Evolutionary conservation across 1,284 basidiomycete species (phyloP).

Genomic region (Heterobasidion parviporum): DNA sequence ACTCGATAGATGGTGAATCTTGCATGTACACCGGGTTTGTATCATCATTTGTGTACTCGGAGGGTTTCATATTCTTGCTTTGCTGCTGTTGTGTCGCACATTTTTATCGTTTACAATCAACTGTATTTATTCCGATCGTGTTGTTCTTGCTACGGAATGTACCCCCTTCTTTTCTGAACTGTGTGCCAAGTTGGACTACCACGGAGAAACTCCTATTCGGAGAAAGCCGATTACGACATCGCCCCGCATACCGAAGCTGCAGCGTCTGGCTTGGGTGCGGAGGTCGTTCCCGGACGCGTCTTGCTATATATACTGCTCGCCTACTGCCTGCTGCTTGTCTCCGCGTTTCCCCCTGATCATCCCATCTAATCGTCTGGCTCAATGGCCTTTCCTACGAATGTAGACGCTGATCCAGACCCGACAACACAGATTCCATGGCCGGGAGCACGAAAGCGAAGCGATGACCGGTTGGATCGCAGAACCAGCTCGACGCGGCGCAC

Average conservation of each 20-base stretch:
- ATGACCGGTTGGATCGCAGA: neutral
- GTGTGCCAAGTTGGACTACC: neutral
- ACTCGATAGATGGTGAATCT: neutral
- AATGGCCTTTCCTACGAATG: conserved; percentile 47
- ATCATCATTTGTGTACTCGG: conserved; percentile 2
- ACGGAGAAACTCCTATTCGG: neutral
- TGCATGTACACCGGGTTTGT: conserved; percentile 5
- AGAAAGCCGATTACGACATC: conserved; percentile 1
- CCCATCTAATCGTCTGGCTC: neutral
- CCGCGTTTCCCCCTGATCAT: conserved; percentile 1
- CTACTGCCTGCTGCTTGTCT: conserved; percentile 1
- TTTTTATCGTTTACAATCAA: neutral
- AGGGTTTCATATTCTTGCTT: neutral
- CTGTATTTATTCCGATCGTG: neutral
- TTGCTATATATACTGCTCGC: neutral
- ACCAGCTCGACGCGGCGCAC: neutral
- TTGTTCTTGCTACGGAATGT: no score
- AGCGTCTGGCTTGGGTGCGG: neutral
- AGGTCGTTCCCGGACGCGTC: neutral
- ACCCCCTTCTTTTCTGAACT: neutral
- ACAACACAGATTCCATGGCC: conserved; percentile 75
- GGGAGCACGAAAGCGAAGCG: conserved; percentile 20
- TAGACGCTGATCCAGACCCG: conserved; percentile 58
- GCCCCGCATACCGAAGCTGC: neutral
- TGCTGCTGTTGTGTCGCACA: neutral